Evolutionary conservation across 2,329 filamentous ascomycete species (phyloP).

Genomic region (Lachnellula suecica): DNA sequence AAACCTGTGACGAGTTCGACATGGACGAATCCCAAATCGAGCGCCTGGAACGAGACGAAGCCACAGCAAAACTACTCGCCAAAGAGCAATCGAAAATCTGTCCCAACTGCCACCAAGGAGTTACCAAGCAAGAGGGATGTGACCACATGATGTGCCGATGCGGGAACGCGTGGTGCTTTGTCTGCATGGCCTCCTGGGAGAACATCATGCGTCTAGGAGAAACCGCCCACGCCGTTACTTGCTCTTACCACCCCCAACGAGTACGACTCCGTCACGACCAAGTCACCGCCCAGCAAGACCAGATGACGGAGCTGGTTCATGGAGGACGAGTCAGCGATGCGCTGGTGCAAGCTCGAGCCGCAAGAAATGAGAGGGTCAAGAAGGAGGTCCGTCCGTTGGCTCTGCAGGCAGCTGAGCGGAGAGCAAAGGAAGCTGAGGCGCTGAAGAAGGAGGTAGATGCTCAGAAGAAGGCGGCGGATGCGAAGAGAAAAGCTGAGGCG

Average conservation of each 20-base stretch:
- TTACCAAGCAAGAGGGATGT: slow-evolving; percentile 20
- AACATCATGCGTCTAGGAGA: slow-evolving; percentile 20
- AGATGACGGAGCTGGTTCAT: slow-evolving; percentile 16
- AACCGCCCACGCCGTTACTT: slow-evolving; percentile 16
- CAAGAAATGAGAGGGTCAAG: slow-evolving; percentile 8
- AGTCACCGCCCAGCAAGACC: not conserved
- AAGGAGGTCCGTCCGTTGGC: slow-evolving; percentile 14
- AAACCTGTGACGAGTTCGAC: slow-evolving; percentile 25
- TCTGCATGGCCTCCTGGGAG: slow-evolving; percentile 21
- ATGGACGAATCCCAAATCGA: slow-evolving; percentile 20
- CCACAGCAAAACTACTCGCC: slow-evolving; percentile 24
- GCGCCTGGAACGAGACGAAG: slow-evolving; percentile 24
- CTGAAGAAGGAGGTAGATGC: not conserved
- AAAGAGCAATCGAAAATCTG: slow-evolving; percentile 19
- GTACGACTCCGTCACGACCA: slow-evolving; percentile 3
- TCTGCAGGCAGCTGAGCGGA: slow-evolving; percentile 16
- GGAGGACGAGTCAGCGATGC: slow-evolving; percentile 19
- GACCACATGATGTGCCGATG: slow-evolving; percentile 27
- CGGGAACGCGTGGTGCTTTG: slow-evolving; percentile 24
- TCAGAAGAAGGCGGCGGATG: not conserved
- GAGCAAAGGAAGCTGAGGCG: slow-evolving; percentile 5
- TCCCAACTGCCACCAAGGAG: slow-evolving; percentile 20
- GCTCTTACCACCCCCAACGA: slow-evolving; percentile 11
- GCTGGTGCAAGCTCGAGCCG: slow-evolving; percentile 9
- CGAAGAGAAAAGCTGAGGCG: not conserved